phyloP scores from a whole-genome alignment of 805 yeast genomes.

The Candida ficus region DNA sequence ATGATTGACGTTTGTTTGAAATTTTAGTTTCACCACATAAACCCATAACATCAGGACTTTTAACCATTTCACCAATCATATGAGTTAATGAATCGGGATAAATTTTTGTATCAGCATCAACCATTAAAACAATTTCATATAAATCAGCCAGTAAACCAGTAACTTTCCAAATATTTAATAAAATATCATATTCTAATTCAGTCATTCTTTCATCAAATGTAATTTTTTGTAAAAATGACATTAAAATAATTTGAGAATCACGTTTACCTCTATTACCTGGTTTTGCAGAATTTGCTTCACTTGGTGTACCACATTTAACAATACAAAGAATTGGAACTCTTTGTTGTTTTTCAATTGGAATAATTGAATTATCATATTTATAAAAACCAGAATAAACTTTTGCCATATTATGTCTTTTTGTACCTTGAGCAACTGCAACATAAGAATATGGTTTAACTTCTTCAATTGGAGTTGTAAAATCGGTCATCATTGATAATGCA shows the following conservation, averaged over 20 bases:
- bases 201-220: conserved; percentile 95
- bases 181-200: conserved; percentile 73
- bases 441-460: conserved; percentile 80
- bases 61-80: conserved; percentile 85
- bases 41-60: conserved; percentile 85
- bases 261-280: conserved; percentile 97
- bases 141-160: conserved; percentile 82
- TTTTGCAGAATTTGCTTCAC: conserved; percentile 60
- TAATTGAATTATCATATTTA: conserved; percentile 70
- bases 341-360: conserved; percentile 78
- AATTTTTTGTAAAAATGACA: conserved; percentile 84
- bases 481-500: conserved; percentile 80
- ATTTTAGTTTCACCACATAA: conserved; percentile 93
- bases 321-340: conserved; percentile 73
- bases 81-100: conserved; percentile 85
- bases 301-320: conserved; percentile 87
- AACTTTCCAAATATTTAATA: conserved; percentile 69
- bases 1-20: conserved; percentile 71
- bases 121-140: conserved; percentile 84
- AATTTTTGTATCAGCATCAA: conserved; percentile 90
- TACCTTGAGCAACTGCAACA: conserved; percentile 92
- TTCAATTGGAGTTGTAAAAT: conserved; percentile 63
- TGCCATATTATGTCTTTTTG: conserved; percentile 96
- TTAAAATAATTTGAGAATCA: conserved; percentile 85
- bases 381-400: conserved; percentile 94